phyloP scores from a whole-genome alignment of 169 alveolate species.

The Cryptosporidium tyzzeri region DNA sequence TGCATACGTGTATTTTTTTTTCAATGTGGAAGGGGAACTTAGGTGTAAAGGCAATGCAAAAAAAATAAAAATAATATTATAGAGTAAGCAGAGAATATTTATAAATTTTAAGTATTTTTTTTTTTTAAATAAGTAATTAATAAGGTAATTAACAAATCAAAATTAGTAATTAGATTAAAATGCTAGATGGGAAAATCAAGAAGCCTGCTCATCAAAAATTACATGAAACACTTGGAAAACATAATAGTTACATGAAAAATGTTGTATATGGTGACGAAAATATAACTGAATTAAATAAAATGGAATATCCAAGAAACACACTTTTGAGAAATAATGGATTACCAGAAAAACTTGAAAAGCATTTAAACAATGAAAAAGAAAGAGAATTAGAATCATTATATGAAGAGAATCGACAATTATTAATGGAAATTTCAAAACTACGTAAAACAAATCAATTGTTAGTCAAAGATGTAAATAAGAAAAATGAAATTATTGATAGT shows the following conservation, averaged over 20 bases:
- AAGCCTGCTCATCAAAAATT: neutral
- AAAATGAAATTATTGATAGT: conserved; percentile 59
- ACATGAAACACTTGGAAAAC: conserved; percentile 7
- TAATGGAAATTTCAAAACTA: conserved; percentile 44
- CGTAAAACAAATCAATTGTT: conserved; percentile 64
- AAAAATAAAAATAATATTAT: neutral
- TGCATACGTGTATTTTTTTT: conserved; percentile 20
- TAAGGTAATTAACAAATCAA: neutral
- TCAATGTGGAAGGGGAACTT: conserved; percentile 25
- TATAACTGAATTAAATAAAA: neutral
- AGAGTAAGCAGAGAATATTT: neutral
- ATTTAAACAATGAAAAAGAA: conserved; percentile 54
- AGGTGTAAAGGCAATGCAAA: neutral
- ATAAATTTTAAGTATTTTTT: neutral
- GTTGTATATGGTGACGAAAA: conserved; percentile 7
- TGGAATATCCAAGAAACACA: conserved; percentile 12
- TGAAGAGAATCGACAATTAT: conserved; percentile 58
- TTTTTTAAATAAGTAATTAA: too few species aligned
- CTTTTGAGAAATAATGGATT: conserved; percentile 39
- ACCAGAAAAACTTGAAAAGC: conserved; percentile 66
- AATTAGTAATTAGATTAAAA: neutral
- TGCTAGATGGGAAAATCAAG: conserved; percentile 1
- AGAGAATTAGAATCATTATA: conserved; percentile 55
- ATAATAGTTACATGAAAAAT: conserved; percentile 12
- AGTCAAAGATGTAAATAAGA: conserved; percentile 55